Evolutionary conservation across 23 red algal species (phyloP).

Genomic region (Gracilaria gracilis): DNA sequence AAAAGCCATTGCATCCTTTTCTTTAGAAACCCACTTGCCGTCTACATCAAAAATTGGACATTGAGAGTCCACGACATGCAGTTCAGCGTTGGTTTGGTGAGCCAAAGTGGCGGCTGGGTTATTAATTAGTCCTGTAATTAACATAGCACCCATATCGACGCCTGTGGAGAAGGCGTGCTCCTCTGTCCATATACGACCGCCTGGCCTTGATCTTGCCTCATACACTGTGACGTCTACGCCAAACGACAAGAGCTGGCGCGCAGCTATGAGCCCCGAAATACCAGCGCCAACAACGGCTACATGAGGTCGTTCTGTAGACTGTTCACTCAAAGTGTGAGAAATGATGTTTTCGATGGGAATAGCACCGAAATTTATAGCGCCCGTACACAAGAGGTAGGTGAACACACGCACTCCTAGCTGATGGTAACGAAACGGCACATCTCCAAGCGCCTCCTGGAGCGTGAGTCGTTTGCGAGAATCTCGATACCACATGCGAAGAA

Average conservation of each 20-base stretch:
- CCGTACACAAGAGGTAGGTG: conserved; percentile 74
- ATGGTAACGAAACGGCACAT: conserved; percentile 68
- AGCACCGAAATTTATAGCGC: conserved; percentile 78
- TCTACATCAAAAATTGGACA: conserved; percentile 90
- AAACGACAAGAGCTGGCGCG: conserved; percentile 76
- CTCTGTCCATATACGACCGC: conserved; percentile 84
- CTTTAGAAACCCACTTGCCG: conserved; percentile 66
- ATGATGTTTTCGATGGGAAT: conserved; percentile 43
- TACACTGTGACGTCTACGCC: conserved; percentile 68
- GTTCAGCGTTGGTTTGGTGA: conserved; percentile 52
- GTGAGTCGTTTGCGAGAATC: conserved; percentile 35
- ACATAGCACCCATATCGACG: conserved; percentile 92
- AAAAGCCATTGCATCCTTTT: conserved; percentile 68
- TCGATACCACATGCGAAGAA: conserved; percentile 90
- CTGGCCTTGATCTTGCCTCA: conserved; percentile 78
- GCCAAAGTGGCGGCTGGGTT: conserved; percentile 82
- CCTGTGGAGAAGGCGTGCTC: conserved; percentile 22
- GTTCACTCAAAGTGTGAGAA: neutral
- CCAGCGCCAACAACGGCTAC: conserved; percentile 88
- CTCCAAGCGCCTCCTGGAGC: conserved; percentile 26
- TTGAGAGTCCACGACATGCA: conserved; percentile 51
- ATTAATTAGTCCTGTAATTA: conserved; percentile 84
- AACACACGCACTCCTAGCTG: conserved; percentile 47
- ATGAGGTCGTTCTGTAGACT: neutral
- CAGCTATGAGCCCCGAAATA: conserved; percentile 86